Evolutionary conservation across 495 filamentous ascomycete genomes (phyloP).

Genomic region (Daldinia childiae): DNA sequence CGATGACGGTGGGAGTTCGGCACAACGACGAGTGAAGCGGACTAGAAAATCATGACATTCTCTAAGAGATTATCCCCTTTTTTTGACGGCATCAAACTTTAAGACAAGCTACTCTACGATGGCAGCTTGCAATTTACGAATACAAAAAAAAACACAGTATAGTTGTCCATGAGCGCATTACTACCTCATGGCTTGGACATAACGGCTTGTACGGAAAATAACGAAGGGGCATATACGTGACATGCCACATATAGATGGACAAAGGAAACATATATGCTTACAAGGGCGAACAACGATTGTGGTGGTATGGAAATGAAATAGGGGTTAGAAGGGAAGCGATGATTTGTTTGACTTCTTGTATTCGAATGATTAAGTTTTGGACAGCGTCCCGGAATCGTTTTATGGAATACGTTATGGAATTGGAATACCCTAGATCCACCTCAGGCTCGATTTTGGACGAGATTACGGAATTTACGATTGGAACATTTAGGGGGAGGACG

Average conservation of each 20-base stretch:
- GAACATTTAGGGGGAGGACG: neutral
- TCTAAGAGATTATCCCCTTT: neutral
- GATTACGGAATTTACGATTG: constrained; percentile 14
- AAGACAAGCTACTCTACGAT: constrained; percentile 11
- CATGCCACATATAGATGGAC: constrained; percentile 27
- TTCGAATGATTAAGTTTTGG: constrained; percentile 17
- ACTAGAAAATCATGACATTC: constrained; percentile 35
- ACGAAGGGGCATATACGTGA: constrained; percentile 29
- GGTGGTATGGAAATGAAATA: constrained; percentile 12
- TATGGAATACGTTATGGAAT: constrained; percentile 38
- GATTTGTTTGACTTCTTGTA: constrained; percentile 16
- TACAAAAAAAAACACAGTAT: constrained; percentile 9
- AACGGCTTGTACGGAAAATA: constrained; percentile 33
- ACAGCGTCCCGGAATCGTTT: constrained; percentile 22
- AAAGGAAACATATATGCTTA: constrained; percentile 22
- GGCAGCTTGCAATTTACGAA: constrained; percentile 15
- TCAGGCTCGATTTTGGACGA: constrained; percentile 19
- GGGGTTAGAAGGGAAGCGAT: constrained; percentile 9
- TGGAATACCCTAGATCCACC: constrained; percentile 30
- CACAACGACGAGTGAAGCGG: constrained; percentile 38
- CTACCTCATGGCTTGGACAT: constrained; percentile 25
- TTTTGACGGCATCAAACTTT: constrained; percentile 4
- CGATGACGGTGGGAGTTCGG: constrained; percentile 40
- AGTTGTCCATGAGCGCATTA: constrained; percentile 7
- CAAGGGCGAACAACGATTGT: constrained; percentile 8